A percentile compares a stretch with the other conserved stretches of the same genome.
phyloP scores from a whole-genome alignment of 495 filamentous ascomycete genomes.

The Neurospora sp. region DNA sequence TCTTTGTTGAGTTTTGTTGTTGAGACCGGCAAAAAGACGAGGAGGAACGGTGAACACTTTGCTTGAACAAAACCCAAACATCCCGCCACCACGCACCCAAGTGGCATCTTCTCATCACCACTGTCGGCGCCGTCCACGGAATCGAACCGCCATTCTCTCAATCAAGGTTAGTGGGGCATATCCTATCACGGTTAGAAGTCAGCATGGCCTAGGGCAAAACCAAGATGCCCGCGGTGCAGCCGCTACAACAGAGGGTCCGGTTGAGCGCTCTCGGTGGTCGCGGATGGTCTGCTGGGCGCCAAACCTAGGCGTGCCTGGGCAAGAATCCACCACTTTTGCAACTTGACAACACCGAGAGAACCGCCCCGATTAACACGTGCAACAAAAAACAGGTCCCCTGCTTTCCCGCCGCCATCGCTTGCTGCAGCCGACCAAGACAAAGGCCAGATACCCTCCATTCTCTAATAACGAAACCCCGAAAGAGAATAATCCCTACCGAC shows the following conservation, averaged over 20 bases:
- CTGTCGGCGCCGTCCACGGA: background rate
- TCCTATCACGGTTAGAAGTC: background rate
- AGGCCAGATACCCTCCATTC: background rate
- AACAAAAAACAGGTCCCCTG: background rate
- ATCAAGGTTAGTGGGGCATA: background rate
- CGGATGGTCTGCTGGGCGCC: background rate
- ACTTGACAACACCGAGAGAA: background rate
- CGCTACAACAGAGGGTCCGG: background rate
- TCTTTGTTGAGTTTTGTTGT: background rate
- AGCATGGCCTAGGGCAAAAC: background rate
- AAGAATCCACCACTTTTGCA: background rate
- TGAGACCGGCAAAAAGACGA: background rate
- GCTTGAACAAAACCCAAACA: background rate
- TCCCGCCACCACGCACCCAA: background rate
- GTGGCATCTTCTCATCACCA: background rate
- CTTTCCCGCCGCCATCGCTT: background rate
- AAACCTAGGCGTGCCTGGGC: background rate
- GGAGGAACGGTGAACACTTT: background rate
- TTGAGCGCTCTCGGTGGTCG: background rate
- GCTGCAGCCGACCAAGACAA: background rate
- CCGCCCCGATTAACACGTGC: background rate
- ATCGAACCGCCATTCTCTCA: background rate
- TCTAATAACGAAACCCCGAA: too few relatives aligned
- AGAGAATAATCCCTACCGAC: background rate
- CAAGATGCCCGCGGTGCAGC: background rate